phyloP scores from a whole-genome alignment of 345 rosid species.

The Aethionema arabicum region DNA sequence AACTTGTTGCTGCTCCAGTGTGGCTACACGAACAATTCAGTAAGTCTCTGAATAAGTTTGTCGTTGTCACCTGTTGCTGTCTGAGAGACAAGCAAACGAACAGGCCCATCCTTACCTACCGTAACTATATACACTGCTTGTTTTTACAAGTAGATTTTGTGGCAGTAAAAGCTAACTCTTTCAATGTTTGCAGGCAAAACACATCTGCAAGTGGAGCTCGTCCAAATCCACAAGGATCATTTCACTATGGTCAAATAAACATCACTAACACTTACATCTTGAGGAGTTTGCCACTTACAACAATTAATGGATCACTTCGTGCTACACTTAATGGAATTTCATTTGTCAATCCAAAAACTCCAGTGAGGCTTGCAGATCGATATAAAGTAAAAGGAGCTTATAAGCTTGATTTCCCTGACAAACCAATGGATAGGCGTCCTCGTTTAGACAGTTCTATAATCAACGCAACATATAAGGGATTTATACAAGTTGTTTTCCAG shows the following conservation, averaged over 20 bases:
- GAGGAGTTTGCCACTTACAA: slow-evolving; percentile 65
- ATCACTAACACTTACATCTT: slow-evolving; percentile 67
- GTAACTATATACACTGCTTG: neutral
- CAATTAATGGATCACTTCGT: slow-evolving; percentile 56
- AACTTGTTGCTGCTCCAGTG: no score
- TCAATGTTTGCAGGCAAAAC: slow-evolving; percentile 57
- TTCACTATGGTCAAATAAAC: slow-evolving; percentile 83
- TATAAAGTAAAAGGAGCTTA: slow-evolving; percentile 71
- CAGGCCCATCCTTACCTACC: no score
- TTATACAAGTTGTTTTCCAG: slow-evolving; percentile 79
- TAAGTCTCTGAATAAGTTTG: no score
- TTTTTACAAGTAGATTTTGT: slow-evolving; percentile 1
- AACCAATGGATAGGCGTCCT: slow-evolving; percentile 62
- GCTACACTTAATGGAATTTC: slow-evolving; percentile 86
- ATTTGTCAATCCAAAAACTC: slow-evolving; percentile 65
- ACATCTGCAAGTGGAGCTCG: slow-evolving; percentile 94
- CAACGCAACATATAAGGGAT: slow-evolving; percentile 88
- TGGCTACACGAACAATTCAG: no score
- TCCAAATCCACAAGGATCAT: slow-evolving; percentile 97
- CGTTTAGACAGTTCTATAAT: slow-evolving; percentile 63
- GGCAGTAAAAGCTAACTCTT: slow-evolving; percentile 9
- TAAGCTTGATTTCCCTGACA: slow-evolving; percentile 81
- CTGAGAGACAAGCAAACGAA: no score
- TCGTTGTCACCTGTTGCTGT: no score
- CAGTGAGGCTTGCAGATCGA: slow-evolving; percentile 74